phyloP scores from a whole-genome alignment of 192 early-diverging fungal species.

The Backusella psychrophila region DNA sequence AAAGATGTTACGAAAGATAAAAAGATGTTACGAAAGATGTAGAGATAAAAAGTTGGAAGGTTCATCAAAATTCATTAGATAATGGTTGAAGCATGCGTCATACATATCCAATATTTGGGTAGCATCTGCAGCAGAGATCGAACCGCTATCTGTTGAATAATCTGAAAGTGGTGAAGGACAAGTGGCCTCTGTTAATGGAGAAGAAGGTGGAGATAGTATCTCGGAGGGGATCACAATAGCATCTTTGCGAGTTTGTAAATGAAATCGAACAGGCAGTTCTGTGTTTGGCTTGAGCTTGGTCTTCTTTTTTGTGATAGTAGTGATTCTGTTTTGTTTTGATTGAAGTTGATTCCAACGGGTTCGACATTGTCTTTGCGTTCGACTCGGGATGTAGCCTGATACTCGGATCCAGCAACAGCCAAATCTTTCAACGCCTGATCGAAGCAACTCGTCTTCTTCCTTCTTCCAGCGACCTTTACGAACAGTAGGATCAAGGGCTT shows the following conservation, averaged over 20 bases:
- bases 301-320: neutral
- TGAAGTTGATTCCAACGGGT: constrained; percentile 56
- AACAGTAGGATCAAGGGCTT: constrained; percentile 53
- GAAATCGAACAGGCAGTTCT: neutral
- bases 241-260: neutral
- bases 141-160: neutral
- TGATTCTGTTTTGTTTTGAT: constrained; percentile 29
- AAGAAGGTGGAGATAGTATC: neutral
- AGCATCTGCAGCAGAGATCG: neutral
- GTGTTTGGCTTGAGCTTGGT: neutral
- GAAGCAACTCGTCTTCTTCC: constrained; percentile 50
- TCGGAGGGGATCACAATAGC: constrained; percentile 7
- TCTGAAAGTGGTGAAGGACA: constrained; percentile 12
- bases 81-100: neutral
- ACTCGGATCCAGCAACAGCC: constrained; percentile 55
- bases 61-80: neutral
- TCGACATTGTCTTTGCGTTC: constrained; percentile 55
- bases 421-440: constrained; percentile 40
- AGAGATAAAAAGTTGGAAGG: neutral
- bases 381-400: constrained; percentile 41
- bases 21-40: no score
- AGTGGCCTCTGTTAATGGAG: neutral
- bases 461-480: constrained; percentile 46
- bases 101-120: neutral
- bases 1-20: neutral